Evolutionary conservation across 768 basidiomycete species (phyloP), one percentile per base, ranked within the genome.

Genomic region (Tylopilus plumbeoviolaceoides): DNA sequence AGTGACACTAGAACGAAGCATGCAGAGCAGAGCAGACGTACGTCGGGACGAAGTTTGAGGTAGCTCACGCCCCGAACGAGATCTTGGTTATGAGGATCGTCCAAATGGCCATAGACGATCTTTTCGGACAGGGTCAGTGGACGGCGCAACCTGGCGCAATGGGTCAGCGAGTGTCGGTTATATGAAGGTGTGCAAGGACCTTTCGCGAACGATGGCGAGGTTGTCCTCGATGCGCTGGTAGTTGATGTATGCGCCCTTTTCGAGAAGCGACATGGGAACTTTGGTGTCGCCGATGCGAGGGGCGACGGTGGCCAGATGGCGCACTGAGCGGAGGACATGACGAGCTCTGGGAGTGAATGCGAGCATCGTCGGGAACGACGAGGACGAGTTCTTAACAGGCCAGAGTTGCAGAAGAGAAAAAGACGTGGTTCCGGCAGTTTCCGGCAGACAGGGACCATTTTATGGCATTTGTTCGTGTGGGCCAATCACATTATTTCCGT

Each of bases 161-260:
- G 36, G 1, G 17, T 41, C 8, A 23, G 28, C 8, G 11, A 11
- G n/a, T 0, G 14, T 7, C 14, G 7, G 11, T 8, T 8, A 23
- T 8, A 12, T 10, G 14, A 1, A 18, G 17, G 47, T n/a, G 33
- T 40, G 50, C 1, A 46, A 68, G 48, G 35, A 94, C 94, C 94
- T 83, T 48, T 84, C 77, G 61, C 93, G 87, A 52, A 98, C 83
- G 67, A 95, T 70, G 59, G 80, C 84, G 57, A 98, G 87, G 78
- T 95, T 98, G 72, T 98, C 94, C 77, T 98, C 95, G 69, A 98
- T 98, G 53, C 95, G 87, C 74, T 94, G 91, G 72, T 94, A 93
- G 82, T 94, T 94, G 73, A 94, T 92, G 68, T 82, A 92, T 41
- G 82, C 84, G 61, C 78, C 82, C 67, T 85, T 83, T 71, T 93